A percentile compares a stretch with the other conserved stretches of the same genome.
phyloP scores from a whole-genome alignment of 2,329 filamentous ascomycete genomes.

The Sphaerulina vaccinii region DNA sequence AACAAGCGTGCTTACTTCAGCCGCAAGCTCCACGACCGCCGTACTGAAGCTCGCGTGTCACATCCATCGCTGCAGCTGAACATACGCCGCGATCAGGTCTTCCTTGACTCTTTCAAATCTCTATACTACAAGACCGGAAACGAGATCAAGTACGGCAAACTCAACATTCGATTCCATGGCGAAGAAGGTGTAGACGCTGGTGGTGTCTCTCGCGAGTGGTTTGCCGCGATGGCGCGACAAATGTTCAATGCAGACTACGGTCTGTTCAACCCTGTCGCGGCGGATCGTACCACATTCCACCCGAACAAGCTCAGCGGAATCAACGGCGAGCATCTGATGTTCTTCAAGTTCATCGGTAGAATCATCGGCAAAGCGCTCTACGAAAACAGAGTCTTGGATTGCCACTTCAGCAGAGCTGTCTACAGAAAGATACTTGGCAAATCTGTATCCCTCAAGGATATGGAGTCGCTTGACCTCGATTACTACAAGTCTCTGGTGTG shows the following conservation, averaged over 20 bases:
- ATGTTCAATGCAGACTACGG: slow-evolving; percentile 99
- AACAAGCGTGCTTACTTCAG: slow-evolving; percentile 99
- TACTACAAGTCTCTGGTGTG: slow-evolving; percentile 98
- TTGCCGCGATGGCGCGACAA: slow-evolving; percentile 92
- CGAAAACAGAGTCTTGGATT: slow-evolving; percentile 91
- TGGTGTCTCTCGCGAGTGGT: slow-evolving; percentile 97
- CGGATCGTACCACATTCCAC: slow-evolving; percentile 97
- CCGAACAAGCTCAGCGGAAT: slow-evolving; percentile 91
- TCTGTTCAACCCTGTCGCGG: slow-evolving; percentile 92
- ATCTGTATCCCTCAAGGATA: slow-evolving; percentile 94
- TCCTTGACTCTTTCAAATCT: slow-evolving; percentile 98
- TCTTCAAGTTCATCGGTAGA: slow-evolving; percentile 99
- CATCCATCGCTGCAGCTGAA: slow-evolving; percentile 79
- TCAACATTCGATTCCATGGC: slow-evolving; percentile 94
- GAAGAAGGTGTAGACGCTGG: slow-evolving; percentile 98
- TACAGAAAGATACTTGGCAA: slow-evolving; percentile 98
- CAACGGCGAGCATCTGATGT: slow-evolving; percentile 93
- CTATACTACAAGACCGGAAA: slow-evolving; percentile 95
- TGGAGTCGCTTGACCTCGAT: slow-evolving; percentile 97
- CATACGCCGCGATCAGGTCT: slow-evolving; percentile 90
- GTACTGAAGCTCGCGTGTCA: slow-evolving; percentile 67
- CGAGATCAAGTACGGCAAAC: slow-evolving; percentile 98
- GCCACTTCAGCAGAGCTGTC: slow-evolving; percentile 97
- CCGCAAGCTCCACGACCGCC: slow-evolving; percentile 79
- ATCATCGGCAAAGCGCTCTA: slow-evolving; percentile 98